These are phyloP conservation scores for Neoarthrinium moseri DNA, from an alignment of 2,329 filamentous ascomycete species.

Conservation along the genomic window DNA sequence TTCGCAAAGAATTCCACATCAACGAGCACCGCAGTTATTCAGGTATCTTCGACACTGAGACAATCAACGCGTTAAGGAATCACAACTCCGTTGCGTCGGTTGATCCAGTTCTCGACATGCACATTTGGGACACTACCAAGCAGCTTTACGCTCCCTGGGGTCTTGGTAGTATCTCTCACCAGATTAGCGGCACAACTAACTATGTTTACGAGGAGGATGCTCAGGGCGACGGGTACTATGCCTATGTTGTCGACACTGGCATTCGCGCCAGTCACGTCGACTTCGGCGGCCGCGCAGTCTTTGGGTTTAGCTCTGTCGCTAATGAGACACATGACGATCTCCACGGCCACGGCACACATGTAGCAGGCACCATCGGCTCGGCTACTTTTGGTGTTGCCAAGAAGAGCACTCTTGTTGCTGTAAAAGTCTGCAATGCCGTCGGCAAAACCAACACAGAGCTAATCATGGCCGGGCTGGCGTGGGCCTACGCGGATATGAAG, in stretches of 20 bases:
- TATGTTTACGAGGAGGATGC: no score
- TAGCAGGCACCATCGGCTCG: conserved; percentile 38
- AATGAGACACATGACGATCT: conserved; percentile 18
- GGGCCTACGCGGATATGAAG: conserved; percentile 11
- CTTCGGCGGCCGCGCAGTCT: conserved; percentile 34
- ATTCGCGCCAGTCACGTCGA: conserved; percentile 39
- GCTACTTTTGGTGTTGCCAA: conserved; percentile 39
- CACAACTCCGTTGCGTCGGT: no score
- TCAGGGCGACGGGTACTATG: conserved; percentile 27
- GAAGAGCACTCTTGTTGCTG: conserved; percentile 34
- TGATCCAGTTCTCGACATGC: no score
- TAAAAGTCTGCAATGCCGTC: conserved; percentile 40
- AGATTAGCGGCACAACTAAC: no score
- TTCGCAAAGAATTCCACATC: no score
- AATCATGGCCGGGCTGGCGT: conserved; percentile 29
- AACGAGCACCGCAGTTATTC: no score
- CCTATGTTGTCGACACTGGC: conserved; percentile 52
- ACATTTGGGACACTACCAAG: no score
- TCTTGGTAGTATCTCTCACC: no score
- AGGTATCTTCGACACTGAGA: no score
- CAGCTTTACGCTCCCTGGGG: no score
- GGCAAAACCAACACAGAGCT: not conserved
- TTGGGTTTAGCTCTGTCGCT: conserved; percentile 14
- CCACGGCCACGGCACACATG: conserved; percentile 42
- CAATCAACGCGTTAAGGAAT: no score